Evolutionary conservation across 2,329 filamentous ascomycete genomes (phyloP).

Genomic region (Phoma sp.): DNA sequence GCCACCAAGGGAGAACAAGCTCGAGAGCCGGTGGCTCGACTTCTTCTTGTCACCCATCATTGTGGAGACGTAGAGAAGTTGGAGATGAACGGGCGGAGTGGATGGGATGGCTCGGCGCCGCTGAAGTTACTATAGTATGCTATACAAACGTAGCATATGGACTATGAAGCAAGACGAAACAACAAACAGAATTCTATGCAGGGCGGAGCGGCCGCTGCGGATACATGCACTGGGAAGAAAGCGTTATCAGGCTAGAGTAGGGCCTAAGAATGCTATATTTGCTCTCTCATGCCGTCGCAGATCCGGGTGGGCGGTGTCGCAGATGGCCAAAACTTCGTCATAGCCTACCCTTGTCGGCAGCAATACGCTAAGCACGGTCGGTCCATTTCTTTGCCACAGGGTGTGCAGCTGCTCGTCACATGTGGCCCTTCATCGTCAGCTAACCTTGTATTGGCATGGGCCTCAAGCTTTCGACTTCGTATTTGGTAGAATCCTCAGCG

Average conservation of each 20-base stretch:
- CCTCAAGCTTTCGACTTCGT: conserved; percentile 11
- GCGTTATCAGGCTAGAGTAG: conserved; percentile 22
- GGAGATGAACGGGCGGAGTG: neutral
- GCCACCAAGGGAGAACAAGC: conserved; percentile 37
- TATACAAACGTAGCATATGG: conserved; percentile 19
- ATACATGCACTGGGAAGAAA: conserved; percentile 22
- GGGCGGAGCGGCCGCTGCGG: conserved; percentile 16
- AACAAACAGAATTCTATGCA: conserved; percentile 34
- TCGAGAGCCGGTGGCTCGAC: conserved; percentile 44
- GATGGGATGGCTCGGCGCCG: conserved; percentile 3
- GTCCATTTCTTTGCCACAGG: conserved; percentile 26
- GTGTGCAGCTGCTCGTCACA: conserved; percentile 15
- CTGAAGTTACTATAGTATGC: conserved; percentile 4
- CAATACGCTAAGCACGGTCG: conserved; percentile 14
- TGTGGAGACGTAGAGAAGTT: conserved; percentile 4
- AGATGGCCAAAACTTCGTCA: conserved; percentile 21
- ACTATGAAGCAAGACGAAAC: conserved; percentile 19
- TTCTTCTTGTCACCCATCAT: conserved; percentile 42
- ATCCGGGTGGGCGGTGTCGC: conserved; percentile 30
- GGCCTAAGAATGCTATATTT: conserved; percentile 35
- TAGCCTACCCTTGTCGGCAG: conserved; percentile 12
- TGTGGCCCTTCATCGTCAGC: neutral
- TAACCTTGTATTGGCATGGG: conserved; percentile 1
- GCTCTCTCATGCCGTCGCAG: conserved; percentile 30
- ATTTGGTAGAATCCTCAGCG: conserved; percentile 3